Evolutionary conservation across 257 asterid genomes (phyloP), one percentile per base, ranked within the genome.

Genomic region (Rubia yunnanensis): DNA sequence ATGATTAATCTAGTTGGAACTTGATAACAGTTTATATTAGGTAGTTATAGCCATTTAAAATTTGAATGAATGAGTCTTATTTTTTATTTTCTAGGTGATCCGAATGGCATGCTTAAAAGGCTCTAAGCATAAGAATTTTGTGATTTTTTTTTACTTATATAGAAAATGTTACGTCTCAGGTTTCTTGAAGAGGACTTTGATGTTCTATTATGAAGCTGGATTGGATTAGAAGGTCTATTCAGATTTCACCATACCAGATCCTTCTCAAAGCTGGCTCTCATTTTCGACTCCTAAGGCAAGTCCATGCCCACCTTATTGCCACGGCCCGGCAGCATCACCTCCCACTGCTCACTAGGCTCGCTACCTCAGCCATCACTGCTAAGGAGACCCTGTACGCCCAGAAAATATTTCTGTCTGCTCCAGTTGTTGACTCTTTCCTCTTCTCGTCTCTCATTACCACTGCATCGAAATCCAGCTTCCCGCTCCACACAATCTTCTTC

Each of bases 311-410:
- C 61, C 63, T 72, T 60, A 34, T 72, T 39, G 27, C 44, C 54
- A 65, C 67, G 20, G 54, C 44, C 44, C 48, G 63, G 18, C 46
- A 32, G 57, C 60, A 27, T 61, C 44, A 54, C 68, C 76, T 72
- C 67, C 76, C 72, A 2, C 56, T 72, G 56, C 67, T 72, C 68
- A 72, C 76, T 57, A 65, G 44, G 50, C 76, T 72, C 10, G 65
- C 76, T 58, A 58, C 72, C 67, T 65, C 70, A 26, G 76, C 76
- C 72, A 41, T 65, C 31, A 28, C 30, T 17, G 59, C 72, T 8
- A 70, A 67, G 14, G 66, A 70, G 34, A 22, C 60, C 66, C 13
- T 32, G 23, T 72, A 72, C 30, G 48, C 72, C 55, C 72, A 58
- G 50, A 20, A 48, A 32, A 58, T 72, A 49, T 61, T 72, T 52